Conservation (phyloP, 768 basidiomycete genomes). For the Phaffia tasmanica region DNA sequence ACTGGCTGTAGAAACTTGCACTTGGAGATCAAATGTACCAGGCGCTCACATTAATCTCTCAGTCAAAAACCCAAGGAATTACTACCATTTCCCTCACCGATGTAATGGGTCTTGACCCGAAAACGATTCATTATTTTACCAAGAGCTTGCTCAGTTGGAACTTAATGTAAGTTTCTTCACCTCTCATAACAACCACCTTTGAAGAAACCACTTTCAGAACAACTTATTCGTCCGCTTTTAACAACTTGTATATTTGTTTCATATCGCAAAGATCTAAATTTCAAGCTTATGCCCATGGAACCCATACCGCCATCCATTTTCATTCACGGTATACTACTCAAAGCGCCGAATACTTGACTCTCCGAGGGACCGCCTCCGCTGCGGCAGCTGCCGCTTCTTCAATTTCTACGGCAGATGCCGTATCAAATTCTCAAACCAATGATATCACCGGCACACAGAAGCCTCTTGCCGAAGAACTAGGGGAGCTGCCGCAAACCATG, state of each 20-base stretch:
- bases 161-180: constrained; percentile 1
- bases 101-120: constrained; percentile 12
- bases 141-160: constrained; percentile 8
- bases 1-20: constrained; percentile 3
- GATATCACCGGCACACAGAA: not conserved
- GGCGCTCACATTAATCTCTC: constrained; percentile 12
- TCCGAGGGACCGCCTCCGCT: not conserved
- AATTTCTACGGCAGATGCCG: not conserved
- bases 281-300: constrained; percentile 3
- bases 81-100: constrained; percentile 9
- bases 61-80: constrained; percentile 1
- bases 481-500: not conserved
- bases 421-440: not conserved
- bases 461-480: not conserved
- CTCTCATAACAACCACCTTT: not conserved
- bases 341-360: not conserved
- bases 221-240: not conserved
- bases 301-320: constrained; percentile 11
- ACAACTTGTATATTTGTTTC: not conserved
- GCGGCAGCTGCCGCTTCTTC: not conserved
- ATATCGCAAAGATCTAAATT: not conserved
- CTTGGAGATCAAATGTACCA: constrained; percentile 14
- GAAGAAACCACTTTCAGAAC: not conserved
- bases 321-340: constrained; percentile 16
- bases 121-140: constrained; percentile 14